Evolutionary conservation across 495 filamentous ascomycete genomes (phyloP).

Genomic region (Penicillium turbatum): DNA sequence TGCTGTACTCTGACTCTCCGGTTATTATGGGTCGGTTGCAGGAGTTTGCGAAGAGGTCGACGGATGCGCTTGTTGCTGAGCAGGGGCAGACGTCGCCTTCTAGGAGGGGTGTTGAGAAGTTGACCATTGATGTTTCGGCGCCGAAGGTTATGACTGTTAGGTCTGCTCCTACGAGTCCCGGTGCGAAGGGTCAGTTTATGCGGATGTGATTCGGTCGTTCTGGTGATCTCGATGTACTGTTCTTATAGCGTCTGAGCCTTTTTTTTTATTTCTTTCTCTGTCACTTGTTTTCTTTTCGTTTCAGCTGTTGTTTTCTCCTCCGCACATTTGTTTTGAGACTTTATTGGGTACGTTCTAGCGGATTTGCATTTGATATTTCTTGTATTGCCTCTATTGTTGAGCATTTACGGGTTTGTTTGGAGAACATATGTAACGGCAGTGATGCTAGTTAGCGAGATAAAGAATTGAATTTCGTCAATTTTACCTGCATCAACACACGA

Average conservation of each 20-base stretch:
- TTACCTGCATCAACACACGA: neutral
- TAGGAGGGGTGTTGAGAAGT: conserved; percentile 11
- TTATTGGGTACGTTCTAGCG: neutral
- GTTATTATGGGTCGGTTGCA: conserved; percentile 47
- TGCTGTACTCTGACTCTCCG: conserved; percentile 53
- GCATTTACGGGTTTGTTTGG: neutral
- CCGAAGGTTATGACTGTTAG: conserved; percentile 11
- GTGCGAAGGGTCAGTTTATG: conserved; percentile 10
- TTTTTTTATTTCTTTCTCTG: neutral
- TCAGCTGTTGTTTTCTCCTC: neutral
- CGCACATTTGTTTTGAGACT: neutral
- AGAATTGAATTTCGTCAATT: neutral
- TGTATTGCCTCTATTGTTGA: neutral
- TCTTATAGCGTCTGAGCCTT: neutral
- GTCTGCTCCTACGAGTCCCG: conserved; percentile 23
- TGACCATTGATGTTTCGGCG: neutral
- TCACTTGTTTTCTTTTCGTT: neutral
- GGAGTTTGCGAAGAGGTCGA: conserved; percentile 43
- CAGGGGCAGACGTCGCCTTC: conserved; percentile 14
- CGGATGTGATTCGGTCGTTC: neutral
- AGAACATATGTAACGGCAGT: conserved; percentile 1
- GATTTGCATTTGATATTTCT: neutral
- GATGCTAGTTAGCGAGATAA: neutral
- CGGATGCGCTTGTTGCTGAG: conserved; percentile 24
- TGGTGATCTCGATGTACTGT: neutral